Evolutionary conservation across 1,284 basidiomycete species (phyloP).

Genomic region (Anthracocystis walkeri): DNA sequence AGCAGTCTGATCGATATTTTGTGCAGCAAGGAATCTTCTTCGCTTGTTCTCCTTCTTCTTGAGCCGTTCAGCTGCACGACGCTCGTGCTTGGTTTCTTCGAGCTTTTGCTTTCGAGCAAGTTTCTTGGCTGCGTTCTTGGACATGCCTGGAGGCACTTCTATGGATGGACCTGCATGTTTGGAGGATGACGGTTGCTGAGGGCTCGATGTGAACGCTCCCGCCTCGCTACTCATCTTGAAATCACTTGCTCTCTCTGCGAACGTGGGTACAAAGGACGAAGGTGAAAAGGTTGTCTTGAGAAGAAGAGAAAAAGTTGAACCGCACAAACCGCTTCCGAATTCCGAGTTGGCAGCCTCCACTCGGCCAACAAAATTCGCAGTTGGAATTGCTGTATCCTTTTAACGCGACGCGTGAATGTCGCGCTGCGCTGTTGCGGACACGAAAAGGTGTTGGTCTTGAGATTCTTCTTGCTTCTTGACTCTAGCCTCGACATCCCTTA

Average conservation of each 20-base stretch:
- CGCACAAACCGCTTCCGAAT: constrained; percentile 10
- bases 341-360: constrained; percentile 30
- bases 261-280: neutral
- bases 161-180: constrained; percentile 33
- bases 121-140: constrained; percentile 85
- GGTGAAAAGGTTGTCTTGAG: neutral
- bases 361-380: neutral
- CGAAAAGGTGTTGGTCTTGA: constrained; percentile 36
- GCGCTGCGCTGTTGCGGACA: neutral
- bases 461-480: neutral
- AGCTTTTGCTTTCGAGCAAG: constrained; percentile 77
- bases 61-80: constrained; percentile 76
- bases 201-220: neutral
- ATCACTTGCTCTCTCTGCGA: too few relatives aligned
- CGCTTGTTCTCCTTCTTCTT: constrained; percentile 74
- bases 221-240: constrained; percentile 8
- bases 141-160: constrained; percentile 67
- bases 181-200: neutral
- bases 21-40: constrained; percentile 65
- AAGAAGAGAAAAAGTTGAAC: constrained; percentile 18
- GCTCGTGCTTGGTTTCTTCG: constrained; percentile 79
- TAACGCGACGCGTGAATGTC: constrained; percentile 39
- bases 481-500: neutral
- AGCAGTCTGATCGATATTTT: constrained; percentile 7
- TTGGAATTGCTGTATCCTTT: constrained; percentile 20